Evolutionary conservation across 345 rosid species (phyloP).

Genomic region (Dipteronia dyeriana): DNA sequence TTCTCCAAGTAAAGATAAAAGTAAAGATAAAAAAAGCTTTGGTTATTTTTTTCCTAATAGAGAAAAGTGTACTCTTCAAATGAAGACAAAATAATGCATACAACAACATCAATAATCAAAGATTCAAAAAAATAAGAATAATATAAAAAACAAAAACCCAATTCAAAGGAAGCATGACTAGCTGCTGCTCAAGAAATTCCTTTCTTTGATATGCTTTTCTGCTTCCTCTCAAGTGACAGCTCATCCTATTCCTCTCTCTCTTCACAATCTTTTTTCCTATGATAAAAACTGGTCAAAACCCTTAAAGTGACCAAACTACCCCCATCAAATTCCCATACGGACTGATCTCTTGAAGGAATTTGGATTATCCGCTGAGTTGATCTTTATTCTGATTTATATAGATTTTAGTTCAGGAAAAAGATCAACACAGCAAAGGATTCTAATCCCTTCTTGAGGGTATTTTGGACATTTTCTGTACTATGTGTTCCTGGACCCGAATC

Average conservation of each 20-base stretch:
- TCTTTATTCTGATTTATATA: no score
- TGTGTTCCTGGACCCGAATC: neutral
- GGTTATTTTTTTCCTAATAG: no score
- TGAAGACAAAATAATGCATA: neutral
- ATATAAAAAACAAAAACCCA: neutral
- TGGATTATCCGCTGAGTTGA: no score
- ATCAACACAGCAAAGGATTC: no score
- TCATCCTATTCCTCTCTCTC: neutral
- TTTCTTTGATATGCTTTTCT: conserved; percentile 20
- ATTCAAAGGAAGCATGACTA: neutral
- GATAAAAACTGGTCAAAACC: neutral
- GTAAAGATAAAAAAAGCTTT: no score
- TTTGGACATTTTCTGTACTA: neutral
- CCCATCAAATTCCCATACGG: neutral
- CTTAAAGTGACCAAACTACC: neutral
- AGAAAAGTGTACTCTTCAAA: neutral
- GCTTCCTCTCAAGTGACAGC: conserved; percentile 26
- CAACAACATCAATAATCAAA: neutral
- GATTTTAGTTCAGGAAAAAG: no score
- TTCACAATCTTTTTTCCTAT: neutral
- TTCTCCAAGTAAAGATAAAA: neutral
- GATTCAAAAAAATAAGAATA: neutral
- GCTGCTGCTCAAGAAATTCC: neutral
- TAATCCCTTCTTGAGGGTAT: neutral
- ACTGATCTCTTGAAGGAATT: neutral